Base-by-base conservation (phyloP, 2,329 filamentous ascomycete genomes). In the Clonostachys chloroleuca region DNA sequence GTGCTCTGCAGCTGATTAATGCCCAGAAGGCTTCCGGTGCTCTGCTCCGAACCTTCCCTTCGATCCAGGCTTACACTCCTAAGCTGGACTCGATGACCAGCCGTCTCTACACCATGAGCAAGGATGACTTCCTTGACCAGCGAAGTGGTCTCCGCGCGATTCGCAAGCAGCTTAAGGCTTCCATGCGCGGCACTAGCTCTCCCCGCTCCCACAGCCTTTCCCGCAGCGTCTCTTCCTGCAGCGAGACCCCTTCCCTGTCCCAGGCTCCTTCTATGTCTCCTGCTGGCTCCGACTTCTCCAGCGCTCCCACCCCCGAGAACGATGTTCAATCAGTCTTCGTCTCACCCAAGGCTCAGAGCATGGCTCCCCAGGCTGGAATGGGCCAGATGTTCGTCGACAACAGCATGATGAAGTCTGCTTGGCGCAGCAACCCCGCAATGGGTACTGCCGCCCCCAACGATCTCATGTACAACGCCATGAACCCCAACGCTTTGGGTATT, bases 101-200 rank as follows among this genome's bases (percentile, higher is more conserved):
- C 10, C 51, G 52, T 4, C 51, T 66, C 5, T 61, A 62, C 43
- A 42, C 45, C 17, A 54, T 57, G 40, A 63, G 56, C 45, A 55
- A 64, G 42, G 49, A 54, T 24, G 58, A 62, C 14, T 54, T 57
- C 40, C 52, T 66, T 18, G 57, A 53, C 42, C 59, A 61, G 37
- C 54, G 52, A 2, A 48, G 44, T 6, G 50, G 52, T 3, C 47
- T 64, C 10, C 54, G 59, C 6, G 44, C 42, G 9, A 52, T 61
- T 3, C 55, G 56, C 13, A 66, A 59, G 52, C 58, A 59, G 20
- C 50, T 65, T 18, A 65, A 61, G 50, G 51, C 52, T 2, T 58
- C 57, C 24, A 45, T 57, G 12, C 55, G 55, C 13, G 54, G 51
- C 7, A 44, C 35, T 10, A 18, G 35, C 13, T 44, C 46, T 10